phyloP scores from a whole-genome alignment of 495 filamentous ascomycete species.

The Astrothelium subdiscretum region DNA sequence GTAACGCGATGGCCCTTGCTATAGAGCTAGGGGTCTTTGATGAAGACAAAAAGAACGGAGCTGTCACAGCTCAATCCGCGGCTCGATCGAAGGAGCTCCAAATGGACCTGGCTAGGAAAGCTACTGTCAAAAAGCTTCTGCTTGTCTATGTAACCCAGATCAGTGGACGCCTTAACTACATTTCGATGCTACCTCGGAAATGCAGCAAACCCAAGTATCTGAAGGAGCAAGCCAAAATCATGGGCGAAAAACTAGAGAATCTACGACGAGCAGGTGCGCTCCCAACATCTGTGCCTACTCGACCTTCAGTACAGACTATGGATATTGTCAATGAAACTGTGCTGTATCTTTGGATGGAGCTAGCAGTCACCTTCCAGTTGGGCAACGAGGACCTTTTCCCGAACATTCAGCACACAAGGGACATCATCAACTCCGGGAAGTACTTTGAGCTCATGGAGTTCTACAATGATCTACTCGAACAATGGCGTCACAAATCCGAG shows the following conservation, averaged over 20 bases:
- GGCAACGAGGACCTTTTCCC: slow-evolving; percentile 78
- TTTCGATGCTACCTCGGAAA: slow-evolving; percentile 69
- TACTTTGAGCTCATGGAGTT: slow-evolving; percentile 71
- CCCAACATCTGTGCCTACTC: slow-evolving; percentile 17
- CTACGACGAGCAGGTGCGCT: neutral
- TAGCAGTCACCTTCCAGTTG: slow-evolving; percentile 78
- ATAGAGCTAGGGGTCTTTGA: slow-evolving; percentile 96
- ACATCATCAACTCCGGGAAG: slow-evolving; percentile 70
- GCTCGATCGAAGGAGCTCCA: slow-evolving; percentile 37
- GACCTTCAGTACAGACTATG: slow-evolving; percentile 7
- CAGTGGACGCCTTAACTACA: slow-evolving; percentile 82
- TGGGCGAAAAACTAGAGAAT: neutral
- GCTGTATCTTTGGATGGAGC: slow-evolving; percentile 82
- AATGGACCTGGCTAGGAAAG: slow-evolving; percentile 59
- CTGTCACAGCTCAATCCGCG: slow-evolving; percentile 32
- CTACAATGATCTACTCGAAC: slow-evolving; percentile 61
- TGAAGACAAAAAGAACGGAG: slow-evolving; percentile 47
- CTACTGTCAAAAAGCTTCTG: slow-evolving; percentile 72
- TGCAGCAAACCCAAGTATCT: slow-evolving; percentile 18
- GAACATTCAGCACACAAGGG: slow-evolving; percentile 69
- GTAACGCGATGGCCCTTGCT: slow-evolving; percentile 75
- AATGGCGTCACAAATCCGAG: slow-evolving; percentile 68
- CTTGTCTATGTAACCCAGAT: slow-evolving; percentile 85
- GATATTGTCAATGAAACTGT: slow-evolving; percentile 52
- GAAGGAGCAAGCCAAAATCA: neutral